phyloP scores from a whole-genome alignment of 805 yeast species.

The Myxozyma neglecta region DNA sequence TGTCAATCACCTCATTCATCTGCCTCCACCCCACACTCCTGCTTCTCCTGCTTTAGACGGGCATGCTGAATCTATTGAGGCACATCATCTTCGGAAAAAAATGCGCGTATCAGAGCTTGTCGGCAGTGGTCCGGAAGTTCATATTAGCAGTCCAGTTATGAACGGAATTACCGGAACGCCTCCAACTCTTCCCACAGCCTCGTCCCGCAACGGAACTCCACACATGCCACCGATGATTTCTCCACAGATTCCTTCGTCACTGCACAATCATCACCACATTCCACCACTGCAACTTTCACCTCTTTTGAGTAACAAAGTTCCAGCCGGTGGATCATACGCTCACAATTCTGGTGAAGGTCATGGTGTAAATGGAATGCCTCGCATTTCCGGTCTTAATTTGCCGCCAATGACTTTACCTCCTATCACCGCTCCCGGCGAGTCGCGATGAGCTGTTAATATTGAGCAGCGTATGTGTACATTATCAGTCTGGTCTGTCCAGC shows the following conservation, averaged over 20 bases:
- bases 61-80: conserved; percentile 1
- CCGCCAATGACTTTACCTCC: conserved; percentile 20
- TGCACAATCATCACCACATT: conserved; percentile 9
- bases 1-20: conserved; percentile 8
- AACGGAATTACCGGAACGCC: conserved; percentile 6
- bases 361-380: conserved; percentile 3
- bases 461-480: background rate
- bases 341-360: background rate
- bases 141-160: background rate
- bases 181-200: conserved; percentile 10
- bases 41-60: conserved; percentile 27
- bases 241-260: conserved; percentile 5
- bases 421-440: conserved; percentile 17
- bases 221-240: conserved; percentile 11
- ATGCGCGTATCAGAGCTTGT: conserved; percentile 26
- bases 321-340: background rate
- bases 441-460: background rate
- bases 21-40: conserved; percentile 25
- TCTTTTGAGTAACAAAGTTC: background rate
- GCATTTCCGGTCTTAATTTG: conserved; percentile 2
- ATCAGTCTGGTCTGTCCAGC: background rate
- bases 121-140: conserved; percentile 7
- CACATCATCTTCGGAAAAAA: conserved; percentile 24
- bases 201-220: conserved; percentile 15
- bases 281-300: conserved; percentile 29